Conservation (phyloP, 805 yeast species). For the Barnettozyma vustinii region DNA sequence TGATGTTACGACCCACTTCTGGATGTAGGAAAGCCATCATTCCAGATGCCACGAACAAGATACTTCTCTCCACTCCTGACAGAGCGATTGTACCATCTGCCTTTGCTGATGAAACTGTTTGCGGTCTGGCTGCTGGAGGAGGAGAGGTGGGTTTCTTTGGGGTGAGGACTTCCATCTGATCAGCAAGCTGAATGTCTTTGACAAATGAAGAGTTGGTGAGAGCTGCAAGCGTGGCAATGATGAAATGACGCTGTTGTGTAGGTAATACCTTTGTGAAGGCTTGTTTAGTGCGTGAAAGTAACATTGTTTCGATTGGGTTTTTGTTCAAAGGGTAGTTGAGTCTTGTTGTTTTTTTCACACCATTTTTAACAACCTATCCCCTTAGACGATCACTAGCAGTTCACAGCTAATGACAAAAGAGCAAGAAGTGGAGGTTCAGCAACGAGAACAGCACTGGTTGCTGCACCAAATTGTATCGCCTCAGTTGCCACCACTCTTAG, state of each 20-base stretch:
- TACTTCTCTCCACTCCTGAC: conserved; percentile 50
- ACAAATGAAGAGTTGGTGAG: conserved; percentile 25
- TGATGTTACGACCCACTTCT: conserved; percentile 67
- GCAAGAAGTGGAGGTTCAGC: conserved; percentile 5
- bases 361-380: background rate
- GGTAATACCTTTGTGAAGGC: conserved; percentile 15
- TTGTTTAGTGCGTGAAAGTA: background rate
- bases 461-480: conserved; percentile 42
- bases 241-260: conserved; percentile 8
- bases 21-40: conserved; percentile 75
- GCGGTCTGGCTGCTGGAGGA: background rate
- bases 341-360: background rate
- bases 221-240: conserved; percentile 18
- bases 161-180: conserved; percentile 50
- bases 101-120: conserved; percentile 30
- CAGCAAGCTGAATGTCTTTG: conserved; percentile 49
- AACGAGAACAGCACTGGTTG: conserved; percentile 40
- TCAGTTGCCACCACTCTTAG: conserved; percentile 41
- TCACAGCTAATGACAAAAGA: background rate
- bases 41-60: conserved; percentile 69
- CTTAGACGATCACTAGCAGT: background rate
- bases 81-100: conserved; percentile 75
- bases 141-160: conserved; percentile 3
- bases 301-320: background rate
- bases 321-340: background rate